Base-by-base conservation (phyloP, 768 basidiomycete genomes). In the Russula vinacea region DNA sequence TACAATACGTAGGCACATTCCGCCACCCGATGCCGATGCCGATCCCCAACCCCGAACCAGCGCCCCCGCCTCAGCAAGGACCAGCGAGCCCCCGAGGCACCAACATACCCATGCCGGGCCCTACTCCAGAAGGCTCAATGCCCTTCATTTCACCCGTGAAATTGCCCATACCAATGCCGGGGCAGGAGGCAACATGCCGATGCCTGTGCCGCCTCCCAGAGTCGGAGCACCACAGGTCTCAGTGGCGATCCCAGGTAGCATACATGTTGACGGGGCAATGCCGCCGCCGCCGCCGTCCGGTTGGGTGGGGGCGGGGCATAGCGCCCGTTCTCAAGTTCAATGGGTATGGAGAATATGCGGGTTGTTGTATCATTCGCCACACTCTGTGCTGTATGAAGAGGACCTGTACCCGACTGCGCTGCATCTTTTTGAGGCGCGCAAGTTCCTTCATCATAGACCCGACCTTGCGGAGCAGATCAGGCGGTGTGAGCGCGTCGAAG, bases 371-470 rank as follows among this genome's bases (percentile, higher is more conserved):
- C 83, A 85, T 68, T 90, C 90, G 1, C 81, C 78, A 1, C 84
- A 90, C 68, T 78, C 77, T 6, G 80, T 93, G 24, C 59, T 84
- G 58, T 86, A 84, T 72, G 72, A 78, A 37, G 78, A 83, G 39
- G 76, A 76, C 58, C 73, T 74, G 47, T 93, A 86, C 68, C 88
- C 88, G 2, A 87, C 84, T 1, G 90, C 87, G 11, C 73, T 85
- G 69, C 90, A 92, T 67, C 78, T 92, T n/a, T 81, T 84, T 59
- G 89, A 92, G 73, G 89, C 89, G 11, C 76, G 88, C 70, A 88
- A 88, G 72, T 92, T 84, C 72, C 70, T 84, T 40, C 78, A 78
- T 2, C 72, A 77, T 26, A 76, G 77, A 3, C 83, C 81, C 0
- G 73, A 81, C 0, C 68, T 88, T 17, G 84, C 84, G 14, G 84